Base-by-base conservation (phyloP, 108 stramenopile genomes). In the Conticribra guillardii region DNA sequence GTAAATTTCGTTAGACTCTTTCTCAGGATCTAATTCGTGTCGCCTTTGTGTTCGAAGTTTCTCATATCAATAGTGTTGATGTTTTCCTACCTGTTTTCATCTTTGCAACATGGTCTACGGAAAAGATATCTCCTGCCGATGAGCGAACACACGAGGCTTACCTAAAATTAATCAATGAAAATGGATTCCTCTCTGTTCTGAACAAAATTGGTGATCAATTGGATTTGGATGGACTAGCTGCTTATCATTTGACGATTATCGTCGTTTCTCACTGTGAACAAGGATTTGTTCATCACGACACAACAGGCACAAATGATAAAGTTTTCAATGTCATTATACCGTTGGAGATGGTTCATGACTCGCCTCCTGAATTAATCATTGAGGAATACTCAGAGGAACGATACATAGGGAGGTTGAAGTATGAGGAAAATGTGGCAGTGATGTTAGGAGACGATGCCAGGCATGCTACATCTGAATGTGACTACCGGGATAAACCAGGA, bases 241-340 rank as follows among this genome's bases (percentile, higher is more conserved):
- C 71, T 8, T 84, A 77, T 45, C 85, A 84, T 18, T 22, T 79
- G 2, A 76, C 80, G 1, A 84, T 85, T 58, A 83, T 89, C n/a
- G 85, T 62, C 14, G 85, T 84, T 7, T 73, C 69, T 9, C 69
- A 85, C 37, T 84, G 74, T 26, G 55, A 56, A 16, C 24, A 56
- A 30, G 76, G 73, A 4, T 79, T 62, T 56, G 65, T 85, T 24
- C 88, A 89, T 45, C 22, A 56, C 21, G 88, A 89, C 57, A 57
- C 68, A 4, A 57, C 45, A 44, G 59, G 49, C 5, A 74, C 84
- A 0, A 84, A 79, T 30, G 61, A 46, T 15, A 72, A 69, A 48
- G 71, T 68, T 1, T 85, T 79, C 54, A 87, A 89, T 59, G 54
- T 87, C 4, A 76, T 89, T 0, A 74, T 87, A 26, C 86, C 86